phyloP scores from a whole-genome alignment of 768 basidiomycete species.

The Suillus spraguei region DNA sequence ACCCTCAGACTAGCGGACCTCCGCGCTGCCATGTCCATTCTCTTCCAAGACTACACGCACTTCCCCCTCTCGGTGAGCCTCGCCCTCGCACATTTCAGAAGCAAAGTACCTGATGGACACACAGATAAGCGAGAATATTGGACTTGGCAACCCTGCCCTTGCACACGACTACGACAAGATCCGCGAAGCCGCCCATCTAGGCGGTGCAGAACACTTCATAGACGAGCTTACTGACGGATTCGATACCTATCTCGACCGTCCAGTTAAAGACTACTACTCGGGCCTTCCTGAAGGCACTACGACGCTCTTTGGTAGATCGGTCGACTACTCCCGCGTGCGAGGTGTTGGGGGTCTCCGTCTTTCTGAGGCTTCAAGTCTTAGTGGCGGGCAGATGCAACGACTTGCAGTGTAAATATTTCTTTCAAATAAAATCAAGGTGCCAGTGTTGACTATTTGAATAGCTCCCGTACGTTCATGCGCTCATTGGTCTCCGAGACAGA shows the following conservation, averaged over 20 bases:
- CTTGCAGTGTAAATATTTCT: constrained; percentile 57
- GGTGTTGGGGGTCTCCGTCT: constrained; percentile 45
- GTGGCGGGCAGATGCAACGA: constrained; percentile 77
- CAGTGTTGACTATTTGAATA: constrained; percentile 22
- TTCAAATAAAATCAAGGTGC: neutral
- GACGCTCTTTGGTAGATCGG: constrained; percentile 59
- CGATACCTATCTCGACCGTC: constrained; percentile 72
- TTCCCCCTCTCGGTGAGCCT: constrained; percentile 75
- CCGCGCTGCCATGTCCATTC: constrained; percentile 65
- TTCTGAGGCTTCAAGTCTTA: constrained; percentile 41
- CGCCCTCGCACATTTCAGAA: neutral
- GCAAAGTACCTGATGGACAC: neutral
- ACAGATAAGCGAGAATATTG: constrained; percentile 80
- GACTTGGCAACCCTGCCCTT: constrained; percentile 65
- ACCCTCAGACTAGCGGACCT: constrained; percentile 64
- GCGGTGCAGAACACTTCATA: constrained; percentile 70
- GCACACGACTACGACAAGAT: constrained; percentile 58
- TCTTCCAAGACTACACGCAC: constrained; percentile 82
- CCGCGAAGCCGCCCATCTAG: constrained; percentile 64
- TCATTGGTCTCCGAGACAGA: constrained; percentile 49
- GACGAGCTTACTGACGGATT: constrained; percentile 65
- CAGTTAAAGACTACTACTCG: constrained; percentile 71
- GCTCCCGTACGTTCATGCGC: constrained; percentile 73
- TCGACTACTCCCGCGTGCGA: constrained; percentile 53
- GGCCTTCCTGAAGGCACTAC: constrained; percentile 64